Conservation (phyloP, 805 yeast genomes). For the Candida rishiriensis region DNA sequence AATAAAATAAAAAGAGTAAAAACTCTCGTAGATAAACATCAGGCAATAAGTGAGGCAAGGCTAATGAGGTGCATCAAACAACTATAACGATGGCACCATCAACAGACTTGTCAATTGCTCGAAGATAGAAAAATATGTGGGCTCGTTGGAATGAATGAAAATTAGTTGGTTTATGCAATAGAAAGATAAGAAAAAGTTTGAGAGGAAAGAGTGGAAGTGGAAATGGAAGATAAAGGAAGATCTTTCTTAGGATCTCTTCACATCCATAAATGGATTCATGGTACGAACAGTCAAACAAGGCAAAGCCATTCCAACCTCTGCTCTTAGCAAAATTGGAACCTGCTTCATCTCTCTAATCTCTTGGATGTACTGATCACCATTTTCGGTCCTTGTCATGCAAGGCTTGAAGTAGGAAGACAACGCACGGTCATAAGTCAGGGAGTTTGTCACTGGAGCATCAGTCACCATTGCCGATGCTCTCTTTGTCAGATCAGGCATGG, state of each 20-base stretch:
- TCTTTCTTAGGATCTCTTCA: conserved; percentile 9
- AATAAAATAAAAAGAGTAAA: background rate
- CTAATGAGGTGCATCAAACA: too few species aligned
- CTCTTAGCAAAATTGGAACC: conserved; percentile 81
- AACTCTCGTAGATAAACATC: too few species aligned
- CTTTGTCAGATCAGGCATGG: conserved; percentile 7
- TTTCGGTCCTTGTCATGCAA: conserved; percentile 54
- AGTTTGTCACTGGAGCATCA: background rate
- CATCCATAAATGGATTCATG: conserved; percentile 66
- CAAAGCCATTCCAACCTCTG: conserved; percentile 92
- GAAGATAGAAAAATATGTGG: conserved; percentile 3
- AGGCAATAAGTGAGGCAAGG: too few species aligned
- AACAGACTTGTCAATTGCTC: conserved; percentile 2
- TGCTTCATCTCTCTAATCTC: conserved; percentile 72
- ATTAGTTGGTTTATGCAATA: conserved; percentile 6
- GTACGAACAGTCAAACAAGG: conserved; percentile 94
- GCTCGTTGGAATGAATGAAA: conserved; percentile 12
- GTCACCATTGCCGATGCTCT: background rate
- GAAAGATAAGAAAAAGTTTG: background rate
- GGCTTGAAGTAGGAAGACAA: conserved; percentile 55
- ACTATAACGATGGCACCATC: too few species aligned
- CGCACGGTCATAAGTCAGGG: conserved; percentile 28
- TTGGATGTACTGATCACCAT: conserved; percentile 60
- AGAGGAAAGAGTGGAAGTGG: background rate
- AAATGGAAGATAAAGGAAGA: background rate